phyloP scores from a whole-genome alignment of 352 stramenopile species.

The Phytophthora pisi region DNA sequence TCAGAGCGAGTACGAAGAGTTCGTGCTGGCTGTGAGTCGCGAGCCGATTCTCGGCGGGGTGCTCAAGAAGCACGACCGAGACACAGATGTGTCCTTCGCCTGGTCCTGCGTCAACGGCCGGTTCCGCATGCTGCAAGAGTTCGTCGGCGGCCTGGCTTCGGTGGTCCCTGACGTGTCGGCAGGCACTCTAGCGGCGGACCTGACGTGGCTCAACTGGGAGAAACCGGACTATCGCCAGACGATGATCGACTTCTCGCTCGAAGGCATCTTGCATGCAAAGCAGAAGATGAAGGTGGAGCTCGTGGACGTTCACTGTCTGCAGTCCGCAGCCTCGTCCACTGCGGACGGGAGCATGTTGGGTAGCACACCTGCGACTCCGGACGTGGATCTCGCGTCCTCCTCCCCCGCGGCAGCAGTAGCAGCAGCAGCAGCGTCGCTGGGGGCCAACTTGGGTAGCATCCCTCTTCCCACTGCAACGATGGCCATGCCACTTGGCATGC shows the following conservation, averaged over 20 bases:
- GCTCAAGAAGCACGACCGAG: slow-evolving; percentile 60
- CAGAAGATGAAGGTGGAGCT: slow-evolving; percentile 71
- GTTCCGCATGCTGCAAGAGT: slow-evolving; percentile 62
- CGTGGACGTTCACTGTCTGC: slow-evolving; percentile 54
- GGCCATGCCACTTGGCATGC: slow-evolving; percentile 32
- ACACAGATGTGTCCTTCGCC: slow-evolving; percentile 65
- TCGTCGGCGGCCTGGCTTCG: slow-evolving; percentile 52
- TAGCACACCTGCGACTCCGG: slow-evolving; percentile 12
- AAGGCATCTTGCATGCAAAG: slow-evolving; percentile 70
- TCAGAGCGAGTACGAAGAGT: slow-evolving; percentile 56
- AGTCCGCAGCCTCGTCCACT: slow-evolving; percentile 14
- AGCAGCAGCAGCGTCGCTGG: slow-evolving; percentile 10
- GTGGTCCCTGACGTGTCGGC: slow-evolving; percentile 48
- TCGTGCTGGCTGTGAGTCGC: slow-evolving; percentile 44
- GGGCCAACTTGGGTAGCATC: slow-evolving; percentile 15
- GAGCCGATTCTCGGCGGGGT: slow-evolving; percentile 59
- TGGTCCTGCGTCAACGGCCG: slow-evolving; percentile 63
- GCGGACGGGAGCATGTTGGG: slow-evolving; percentile 11
- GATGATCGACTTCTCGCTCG: slow-evolving; percentile 65
- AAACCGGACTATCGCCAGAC: slow-evolving; percentile 68
- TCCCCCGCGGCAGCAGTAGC: slow-evolving; percentile 2
- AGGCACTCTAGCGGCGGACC: slow-evolving; percentile 42
- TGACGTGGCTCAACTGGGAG: slow-evolving; percentile 63
- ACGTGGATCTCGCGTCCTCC: slow-evolving; percentile 25
- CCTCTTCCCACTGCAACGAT: slow-evolving; percentile 20